phyloP scores from a whole-genome alignment of 257 asterid genomes.

The Jaltomata sinuosa region DNA sequence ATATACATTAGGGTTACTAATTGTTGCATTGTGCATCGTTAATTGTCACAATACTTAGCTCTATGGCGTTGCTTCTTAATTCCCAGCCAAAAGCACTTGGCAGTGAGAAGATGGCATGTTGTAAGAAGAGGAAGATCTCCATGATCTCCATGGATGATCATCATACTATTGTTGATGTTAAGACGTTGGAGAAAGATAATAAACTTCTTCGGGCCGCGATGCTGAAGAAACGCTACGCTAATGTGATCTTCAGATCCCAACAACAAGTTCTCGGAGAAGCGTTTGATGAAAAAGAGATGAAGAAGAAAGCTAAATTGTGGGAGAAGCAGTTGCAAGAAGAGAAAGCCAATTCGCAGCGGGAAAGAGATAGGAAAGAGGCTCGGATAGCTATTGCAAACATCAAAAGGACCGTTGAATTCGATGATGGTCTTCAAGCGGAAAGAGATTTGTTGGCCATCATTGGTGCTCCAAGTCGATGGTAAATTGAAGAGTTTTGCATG shows the following conservation, averaged over 20 bases:
- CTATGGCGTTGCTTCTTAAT: too few species aligned
- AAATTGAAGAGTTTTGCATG: too few species aligned
- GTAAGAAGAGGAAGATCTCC: too few species aligned
- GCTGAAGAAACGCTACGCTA: not conserved
- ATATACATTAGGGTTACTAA: too few species aligned
- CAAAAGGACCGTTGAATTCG: not conserved
- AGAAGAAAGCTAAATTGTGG: not conserved
- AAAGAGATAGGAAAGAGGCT: not conserved
- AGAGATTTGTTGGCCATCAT: not conserved
- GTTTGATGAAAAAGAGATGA: not conserved
- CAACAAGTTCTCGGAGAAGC: not conserved
- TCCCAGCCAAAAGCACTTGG: too few species aligned
- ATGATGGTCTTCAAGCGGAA: not conserved
- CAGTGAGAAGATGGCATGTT: too few species aligned
- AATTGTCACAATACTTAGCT: too few species aligned
- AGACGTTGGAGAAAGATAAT: not conserved
- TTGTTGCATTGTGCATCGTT: too few species aligned
- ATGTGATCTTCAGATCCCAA: not conserved
- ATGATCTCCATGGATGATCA: too few species aligned
- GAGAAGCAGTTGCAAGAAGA: not conserved
- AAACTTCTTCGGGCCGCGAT: not conserved
- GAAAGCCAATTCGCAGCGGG: not conserved
- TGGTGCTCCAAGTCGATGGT: not conserved
- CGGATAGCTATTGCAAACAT: not conserved
- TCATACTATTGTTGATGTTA: not conserved